Conservation (phyloP, 2,329 filamentous ascomycete genomes). For the Eutypella sp. region DNA sequence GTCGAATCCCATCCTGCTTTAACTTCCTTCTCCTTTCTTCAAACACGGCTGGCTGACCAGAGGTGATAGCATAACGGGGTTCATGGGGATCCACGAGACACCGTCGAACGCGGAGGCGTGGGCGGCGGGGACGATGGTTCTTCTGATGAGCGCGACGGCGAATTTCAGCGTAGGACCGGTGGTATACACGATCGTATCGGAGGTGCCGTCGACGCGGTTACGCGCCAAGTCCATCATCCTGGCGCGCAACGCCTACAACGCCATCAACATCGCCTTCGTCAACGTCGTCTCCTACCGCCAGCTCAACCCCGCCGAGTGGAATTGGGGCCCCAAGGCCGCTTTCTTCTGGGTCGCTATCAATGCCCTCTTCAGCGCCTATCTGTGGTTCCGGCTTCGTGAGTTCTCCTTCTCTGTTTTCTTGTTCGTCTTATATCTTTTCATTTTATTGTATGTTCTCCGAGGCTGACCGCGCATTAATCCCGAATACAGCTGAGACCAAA, state of each 20-base stretch:
- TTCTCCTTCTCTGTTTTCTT: slow-evolving; percentile 7
- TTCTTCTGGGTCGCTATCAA: slow-evolving; percentile 34
- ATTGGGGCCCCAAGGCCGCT: slow-evolving; percentile 34
- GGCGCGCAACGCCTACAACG: slow-evolving; percentile 38
- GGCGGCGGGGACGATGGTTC: slow-evolving; percentile 36
- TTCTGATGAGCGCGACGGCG: slow-evolving; percentile 39
- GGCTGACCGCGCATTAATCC: no score
- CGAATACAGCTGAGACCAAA: slow-evolving; percentile 26
- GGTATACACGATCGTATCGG: slow-evolving; percentile 42
- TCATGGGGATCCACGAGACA: slow-evolving; percentile 21
- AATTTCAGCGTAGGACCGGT: slow-evolving; percentile 42
- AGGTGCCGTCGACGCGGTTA: slow-evolving; percentile 40
- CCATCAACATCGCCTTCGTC: slow-evolving; percentile 36
- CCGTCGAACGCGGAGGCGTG: slow-evolving; percentile 39
- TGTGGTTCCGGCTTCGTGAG: slow-evolving; percentile 39
- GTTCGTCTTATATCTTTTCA: background rate
- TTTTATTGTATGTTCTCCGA: background rate
- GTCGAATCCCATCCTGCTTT: slow-evolving; percentile 33
- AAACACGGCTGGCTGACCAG: background rate
- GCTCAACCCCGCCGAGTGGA: slow-evolving; percentile 31
- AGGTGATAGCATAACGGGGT: slow-evolving; percentile 23
- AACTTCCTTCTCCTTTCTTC: slow-evolving; percentile 9
- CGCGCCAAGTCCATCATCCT: slow-evolving; percentile 42
- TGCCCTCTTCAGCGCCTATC: slow-evolving; percentile 35
- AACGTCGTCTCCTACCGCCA: slow-evolving; percentile 34